These are phyloP conservation scores for slime mould (Dictyostelium discoideum) DNA, from an alignment of 78 protist species.

Conservation along the genomic window DNA sequence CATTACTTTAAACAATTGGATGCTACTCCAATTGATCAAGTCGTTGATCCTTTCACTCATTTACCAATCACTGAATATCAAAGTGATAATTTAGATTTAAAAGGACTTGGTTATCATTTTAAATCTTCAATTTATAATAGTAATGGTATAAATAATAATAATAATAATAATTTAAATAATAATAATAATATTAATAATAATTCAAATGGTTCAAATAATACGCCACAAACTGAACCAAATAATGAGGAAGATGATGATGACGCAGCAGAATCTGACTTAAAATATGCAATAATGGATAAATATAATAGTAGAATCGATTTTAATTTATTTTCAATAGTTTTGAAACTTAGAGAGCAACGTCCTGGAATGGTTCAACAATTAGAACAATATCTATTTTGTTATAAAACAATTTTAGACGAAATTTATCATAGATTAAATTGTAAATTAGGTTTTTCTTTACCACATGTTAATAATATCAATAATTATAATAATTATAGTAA, in stretches of 20 bases:
- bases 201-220: not conserved
- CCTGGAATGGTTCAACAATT: conserved; percentile 87
- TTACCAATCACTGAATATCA: not conserved
- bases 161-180: not conserved
- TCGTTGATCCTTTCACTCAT: not conserved
- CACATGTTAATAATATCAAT: not conserved
- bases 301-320: conserved; percentile 42
- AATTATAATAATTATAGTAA: not conserved
- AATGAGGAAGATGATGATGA: conserved; percentile 5
- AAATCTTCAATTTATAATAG: not conserved
- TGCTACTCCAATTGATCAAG: not conserved
- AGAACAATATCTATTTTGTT: conserved; percentile 79
- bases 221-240: not conserved
- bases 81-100: conserved; percentile 10
- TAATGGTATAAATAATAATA: not conserved
- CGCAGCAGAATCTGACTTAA: not conserved
- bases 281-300: conserved; percentile 12
- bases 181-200: not conserved
- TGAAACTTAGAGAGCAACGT: conserved; percentile 78
- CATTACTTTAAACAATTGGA: conserved; percentile 1
- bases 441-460: not conserved
- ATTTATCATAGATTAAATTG: conserved; percentile 10
- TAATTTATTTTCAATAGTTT: conserved; percentile 63
- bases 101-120: not conserved
- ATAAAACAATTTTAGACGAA: conserved; percentile 66